Conservation (phyloP, 164 flowering plant species). For the Stephania japonica region DNA sequence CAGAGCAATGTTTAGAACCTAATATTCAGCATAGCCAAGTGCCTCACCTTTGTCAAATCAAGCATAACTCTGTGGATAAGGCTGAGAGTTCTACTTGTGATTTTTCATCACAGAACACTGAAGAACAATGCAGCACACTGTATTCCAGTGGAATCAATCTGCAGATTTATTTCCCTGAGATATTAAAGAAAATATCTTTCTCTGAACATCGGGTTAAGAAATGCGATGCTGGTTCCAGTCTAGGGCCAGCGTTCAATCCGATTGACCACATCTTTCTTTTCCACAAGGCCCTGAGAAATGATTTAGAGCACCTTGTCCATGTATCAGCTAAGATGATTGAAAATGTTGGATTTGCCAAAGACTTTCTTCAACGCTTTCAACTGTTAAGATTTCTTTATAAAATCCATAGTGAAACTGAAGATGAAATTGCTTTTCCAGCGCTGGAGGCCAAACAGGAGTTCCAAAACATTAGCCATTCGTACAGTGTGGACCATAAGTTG, state of each 20-base stretch:
- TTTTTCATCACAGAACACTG: constrained; percentile 19
- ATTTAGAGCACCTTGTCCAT: constrained; percentile 52
- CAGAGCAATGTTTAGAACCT: constrained; percentile 15
- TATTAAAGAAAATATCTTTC: constrained; percentile 20
- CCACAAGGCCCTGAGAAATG: constrained; percentile 75
- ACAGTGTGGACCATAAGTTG: constrained; percentile 63
- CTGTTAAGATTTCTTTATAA: constrained; percentile 37
- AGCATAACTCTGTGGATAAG: constrained; percentile 17
- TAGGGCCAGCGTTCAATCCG: constrained; percentile 40
- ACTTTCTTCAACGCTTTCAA: constrained; percentile 50
- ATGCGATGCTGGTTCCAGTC: constrained; percentile 17
- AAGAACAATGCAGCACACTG: constrained; percentile 24
- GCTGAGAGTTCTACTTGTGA: constrained; percentile 11
- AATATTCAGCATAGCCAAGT: constrained; percentile 19
- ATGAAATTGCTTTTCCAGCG: constrained; percentile 79
- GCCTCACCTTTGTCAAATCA: constrained; percentile 13
- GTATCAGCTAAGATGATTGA: constrained; percentile 47
- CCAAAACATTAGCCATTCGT: constrained; percentile 54
- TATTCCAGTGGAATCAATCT: constrained; percentile 52
- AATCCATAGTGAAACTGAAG: constrained; percentile 74
- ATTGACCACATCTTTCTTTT: constrained; percentile 57
- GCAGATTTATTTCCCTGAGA: constrained; percentile 43
- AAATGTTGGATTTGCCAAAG: constrained; percentile 34
- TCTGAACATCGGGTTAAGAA: constrained; percentile 19
- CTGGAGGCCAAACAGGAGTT: constrained; percentile 62